Evolutionary conservation across 805 yeast genomes (phyloP).

Genomic region (Kazachstania psychrophila): DNA sequence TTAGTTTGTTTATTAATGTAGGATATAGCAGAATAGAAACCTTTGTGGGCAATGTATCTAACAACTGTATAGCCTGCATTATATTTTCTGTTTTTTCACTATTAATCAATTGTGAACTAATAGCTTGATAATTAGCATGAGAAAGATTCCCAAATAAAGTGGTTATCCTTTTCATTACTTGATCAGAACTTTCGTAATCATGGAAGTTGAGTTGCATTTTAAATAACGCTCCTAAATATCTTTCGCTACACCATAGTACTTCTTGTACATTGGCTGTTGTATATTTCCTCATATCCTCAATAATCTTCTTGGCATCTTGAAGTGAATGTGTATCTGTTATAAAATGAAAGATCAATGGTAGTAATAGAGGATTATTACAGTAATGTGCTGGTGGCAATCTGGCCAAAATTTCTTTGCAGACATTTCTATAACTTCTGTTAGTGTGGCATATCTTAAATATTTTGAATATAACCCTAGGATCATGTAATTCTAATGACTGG

Average conservation of each 20-base stretch:
- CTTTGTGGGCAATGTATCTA: conserved; percentile 11
- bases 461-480: conserved; percentile 20
- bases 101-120: conserved; percentile 15
- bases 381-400: conserved; percentile 14
- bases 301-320: conserved; percentile 11
- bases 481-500: conserved; percentile 14
- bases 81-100: conserved; percentile 12
- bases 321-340: conserved; percentile 11
- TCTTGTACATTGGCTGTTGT: conserved; percentile 13
- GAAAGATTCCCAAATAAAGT: conserved; percentile 15
- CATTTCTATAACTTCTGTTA: conserved; percentile 15
- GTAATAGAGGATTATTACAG: conserved; percentile 20
- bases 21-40: conserved; percentile 13
- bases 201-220: conserved; percentile 22
- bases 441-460: conserved; percentile 15
- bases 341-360: conserved; percentile 20
- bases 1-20: conserved; percentile 13
- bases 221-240: conserved; percentile 18
- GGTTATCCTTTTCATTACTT: conserved; percentile 16
- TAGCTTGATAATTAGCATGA: conserved; percentile 16
- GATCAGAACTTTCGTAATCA: conserved; percentile 24
- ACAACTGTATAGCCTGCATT: conserved; percentile 16
- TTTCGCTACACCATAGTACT: conserved; percentile 14
- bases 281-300: conserved; percentile 16
- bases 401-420: conserved; percentile 13